Evolutionary conservation across 352 stramenopile genomes (phyloP), one percentile per base, ranked within the genome.

Genomic region (Plasmopara muralis): DNA sequence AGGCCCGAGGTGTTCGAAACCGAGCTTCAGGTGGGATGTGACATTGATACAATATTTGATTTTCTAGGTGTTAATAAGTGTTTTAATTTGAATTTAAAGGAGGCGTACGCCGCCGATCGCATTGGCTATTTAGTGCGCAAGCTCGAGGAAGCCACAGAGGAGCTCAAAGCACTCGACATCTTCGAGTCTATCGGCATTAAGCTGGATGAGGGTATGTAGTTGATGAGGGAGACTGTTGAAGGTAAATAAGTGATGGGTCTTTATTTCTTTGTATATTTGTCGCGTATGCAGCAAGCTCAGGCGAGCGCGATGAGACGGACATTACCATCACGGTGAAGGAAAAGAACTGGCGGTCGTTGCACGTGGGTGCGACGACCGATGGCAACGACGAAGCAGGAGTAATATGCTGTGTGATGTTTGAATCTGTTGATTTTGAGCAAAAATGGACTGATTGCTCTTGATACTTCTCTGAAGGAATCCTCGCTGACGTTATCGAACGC

Each of bases 271-370:
- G 10, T 2, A 35, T 35, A 12, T 45, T 55, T 45, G 25, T 46
- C 30, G 40, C 20, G n/a, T 7, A 53, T 60, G 35, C 47, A 87
- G 77, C 74, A 37, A 90, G 75, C 55, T 89, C 75, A 47, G 69
- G 83, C 5, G 57, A 76, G 45, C 60, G 62, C 9, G 72, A 89
- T 56, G 83, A 94, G 60, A 89, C 80, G 16, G 85, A 95, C 44
- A 62, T 95, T 31, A 91, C 73, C 7, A 94, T 95, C 62, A 90
- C 77, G 10, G 83, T 95, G 18, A 78, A 89, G 62, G 85, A 95
- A 45, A 93, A 89, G 58, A 67, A 72, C 61, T 95, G 87, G 83
- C 70, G 83, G 7, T 88, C 84, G 47, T 66, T 95, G 40, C 77
- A 95, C 46, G 68, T 93, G 4, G 81, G 83, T n/a, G 84, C 83